Evolutionary conservation across 371 early-diverging fungal genomes (phyloP), one percentile per base, ranked within the genome.

Genomic region (Mortierella sp.): DNA sequence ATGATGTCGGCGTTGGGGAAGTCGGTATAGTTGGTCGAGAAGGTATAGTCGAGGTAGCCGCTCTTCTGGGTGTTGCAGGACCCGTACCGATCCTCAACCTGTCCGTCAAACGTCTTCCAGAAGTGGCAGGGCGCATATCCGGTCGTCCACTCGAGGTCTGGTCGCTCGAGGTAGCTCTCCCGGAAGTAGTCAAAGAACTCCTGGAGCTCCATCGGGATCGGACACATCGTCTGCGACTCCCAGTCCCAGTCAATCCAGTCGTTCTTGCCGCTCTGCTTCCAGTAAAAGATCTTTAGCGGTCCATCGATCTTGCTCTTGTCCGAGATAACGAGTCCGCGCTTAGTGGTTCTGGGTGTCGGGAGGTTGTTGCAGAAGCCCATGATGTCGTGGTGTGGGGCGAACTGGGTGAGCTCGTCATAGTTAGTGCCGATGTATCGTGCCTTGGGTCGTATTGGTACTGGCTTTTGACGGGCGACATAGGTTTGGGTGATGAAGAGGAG

Each of bases 1-100:
- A 83, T 37, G 16, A 79, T 58, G 41, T 79, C 79, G 43, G 76
- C 69, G 11, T 83, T 76, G n/a, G 66, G 19, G 43, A 70, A 83
- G 11, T 71, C 68, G 37, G 83, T 79, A 41, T 83, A 83, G 63
- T 83, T 79, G 41, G 69, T 34, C 2, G 71, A 71, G 50, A 52
- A 26, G 44, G 53, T 61, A 31, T 74, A 83, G 16, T 76, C 52
- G 52, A 72, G 43, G 10, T 53, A n/a, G 34, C 69, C 72, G 47
- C 40, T 37, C 14, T 24, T 24, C 5, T 29, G 31, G 58, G 55
- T 70, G 34, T 43, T 70, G 45, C 70, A 70, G 7, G 26, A 61
- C 8, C 68, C 53, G 14, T 48, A 24, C 13, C 44, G 37, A 29
- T 69, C 43, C 8, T 40, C 41, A 40, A 29, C 31, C 41, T 48